Conservation (phyloP, 306 rosid species). For the Rosa multiflora region DNA sequence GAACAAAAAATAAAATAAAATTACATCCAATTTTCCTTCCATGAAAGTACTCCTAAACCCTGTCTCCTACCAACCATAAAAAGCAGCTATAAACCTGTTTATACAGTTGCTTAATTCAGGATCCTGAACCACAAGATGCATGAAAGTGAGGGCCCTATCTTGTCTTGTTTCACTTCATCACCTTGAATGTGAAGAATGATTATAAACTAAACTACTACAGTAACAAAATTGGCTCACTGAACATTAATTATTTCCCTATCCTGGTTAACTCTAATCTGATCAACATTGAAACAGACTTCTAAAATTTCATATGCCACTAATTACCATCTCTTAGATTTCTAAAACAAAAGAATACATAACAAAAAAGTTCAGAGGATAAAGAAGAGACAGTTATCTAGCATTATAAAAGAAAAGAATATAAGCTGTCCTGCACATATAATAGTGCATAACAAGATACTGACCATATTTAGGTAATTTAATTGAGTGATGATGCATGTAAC, state of each 20-base stretch:
- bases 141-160: not conserved
- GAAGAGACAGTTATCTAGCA: too few species aligned
- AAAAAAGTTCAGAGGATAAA: not conserved
- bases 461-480: slow-evolving; percentile 83
- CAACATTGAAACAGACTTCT: not conserved
- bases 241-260: not conserved
- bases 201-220: not conserved
- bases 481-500: slow-evolving; percentile 68
- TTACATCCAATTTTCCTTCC: not conserved
- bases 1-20: not conserved
- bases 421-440: not conserved
- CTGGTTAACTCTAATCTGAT: not conserved
- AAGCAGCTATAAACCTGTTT: not conserved
- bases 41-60: not conserved
- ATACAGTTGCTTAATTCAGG: not conserved
- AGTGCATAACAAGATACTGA: slow-evolving; percentile 29
- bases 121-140: not conserved
- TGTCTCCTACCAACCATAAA: slow-evolving; percentile 3
- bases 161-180: not conserved
- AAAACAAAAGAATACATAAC: not conserved
- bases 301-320: not conserved
- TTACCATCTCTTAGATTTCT: not conserved
- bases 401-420: not conserved
- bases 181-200: not conserved
- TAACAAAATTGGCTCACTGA: not conserved